Conservation (phyloP, 2,329 filamentous ascomycete genomes). For the Alternaria arbusti region DNA sequence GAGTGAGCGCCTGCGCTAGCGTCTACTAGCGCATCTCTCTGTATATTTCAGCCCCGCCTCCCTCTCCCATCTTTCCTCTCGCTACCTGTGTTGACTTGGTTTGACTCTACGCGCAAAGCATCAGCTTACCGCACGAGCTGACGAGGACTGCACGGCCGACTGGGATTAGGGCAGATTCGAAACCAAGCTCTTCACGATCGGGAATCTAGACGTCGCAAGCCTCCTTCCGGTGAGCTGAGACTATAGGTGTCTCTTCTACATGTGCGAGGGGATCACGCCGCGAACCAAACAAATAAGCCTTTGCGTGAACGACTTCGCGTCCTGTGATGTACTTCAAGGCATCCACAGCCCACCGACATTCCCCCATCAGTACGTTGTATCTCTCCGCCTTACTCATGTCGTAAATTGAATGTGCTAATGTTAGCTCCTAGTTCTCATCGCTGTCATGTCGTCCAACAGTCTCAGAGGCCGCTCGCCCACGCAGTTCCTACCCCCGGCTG, state of each 20-base stretch:
- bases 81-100: neutral
- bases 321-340: neutral
- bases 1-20: neutral
- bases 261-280: neutral
- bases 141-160: neutral
- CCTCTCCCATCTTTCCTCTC: neutral
- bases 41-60: neutral
- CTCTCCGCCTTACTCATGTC: neutral
- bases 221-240: neutral
- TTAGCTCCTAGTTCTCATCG: accelerated
- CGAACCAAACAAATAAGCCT: neutral
- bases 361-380: neutral
- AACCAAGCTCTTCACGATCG: neutral
- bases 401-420: neutral
- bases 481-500: neutral
- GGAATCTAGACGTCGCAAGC: neutral
- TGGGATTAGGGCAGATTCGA: neutral
- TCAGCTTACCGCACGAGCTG: neutral
- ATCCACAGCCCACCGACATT: neutral
- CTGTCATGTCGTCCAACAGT: neutral
- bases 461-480: neutral
- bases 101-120: neutral
- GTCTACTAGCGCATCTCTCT: neutral
- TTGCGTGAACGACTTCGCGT: neutral
- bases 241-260: neutral